phyloP scores from a whole-genome alignment of 2,329 filamentous ascomycete genomes.

The Chalaropsis ovoidea region DNA sequence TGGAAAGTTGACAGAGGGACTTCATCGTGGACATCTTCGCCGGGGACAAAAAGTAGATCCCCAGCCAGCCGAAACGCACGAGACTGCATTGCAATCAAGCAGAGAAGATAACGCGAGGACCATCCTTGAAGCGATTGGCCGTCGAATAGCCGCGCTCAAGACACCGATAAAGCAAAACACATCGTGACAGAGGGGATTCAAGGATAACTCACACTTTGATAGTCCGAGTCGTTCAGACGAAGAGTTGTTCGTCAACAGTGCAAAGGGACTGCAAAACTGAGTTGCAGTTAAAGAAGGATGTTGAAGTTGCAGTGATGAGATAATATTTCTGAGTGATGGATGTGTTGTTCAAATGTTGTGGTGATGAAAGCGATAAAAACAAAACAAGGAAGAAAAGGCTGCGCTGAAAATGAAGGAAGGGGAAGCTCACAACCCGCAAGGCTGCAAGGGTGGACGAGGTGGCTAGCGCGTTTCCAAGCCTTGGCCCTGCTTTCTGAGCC shows the following conservation, averaged over 20 bases:
- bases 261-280: background rate
- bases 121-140: background rate
- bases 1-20: background rate
- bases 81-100: background rate
- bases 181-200: background rate
- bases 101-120: background rate
- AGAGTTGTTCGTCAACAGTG: no score
- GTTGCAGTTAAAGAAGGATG: background rate
- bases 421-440: background rate
- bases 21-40: background rate
- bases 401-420: background rate
- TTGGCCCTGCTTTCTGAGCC: background rate
- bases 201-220: background rate
- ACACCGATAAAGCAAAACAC: background rate
- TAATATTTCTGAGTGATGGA: no score
- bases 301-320: background rate
- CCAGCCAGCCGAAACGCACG: background rate
- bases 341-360: background rate
- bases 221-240: background rate
- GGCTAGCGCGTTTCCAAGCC: conserved; percentile 2
- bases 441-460: background rate
- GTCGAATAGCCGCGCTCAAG: background rate
- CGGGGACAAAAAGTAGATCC: background rate
- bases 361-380: background rate
- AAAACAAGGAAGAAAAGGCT: conserved; percentile 1